Evolutionary conservation across 129 eudicot species (phyloP).

Genomic region (Escallonia herrerae): DNA sequence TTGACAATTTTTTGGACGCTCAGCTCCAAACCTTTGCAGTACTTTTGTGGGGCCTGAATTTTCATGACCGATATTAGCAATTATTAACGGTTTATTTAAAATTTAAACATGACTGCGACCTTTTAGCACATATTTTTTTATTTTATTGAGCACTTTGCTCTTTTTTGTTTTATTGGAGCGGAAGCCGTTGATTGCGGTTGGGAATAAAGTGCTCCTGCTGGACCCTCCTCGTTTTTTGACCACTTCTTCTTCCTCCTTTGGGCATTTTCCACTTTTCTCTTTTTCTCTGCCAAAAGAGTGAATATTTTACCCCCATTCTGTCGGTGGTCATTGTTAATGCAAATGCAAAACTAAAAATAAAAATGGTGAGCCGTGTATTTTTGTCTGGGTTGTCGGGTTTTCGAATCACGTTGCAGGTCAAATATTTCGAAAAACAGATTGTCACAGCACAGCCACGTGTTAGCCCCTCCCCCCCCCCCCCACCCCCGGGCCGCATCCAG

Average conservation of each 20-base stretch:
- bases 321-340: conserved; percentile 14
- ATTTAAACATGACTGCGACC: too few relatives aligned
- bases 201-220: conserved; percentile 22
- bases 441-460: too few relatives aligned
- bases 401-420: conserved; percentile 12
- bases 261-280: neutral
- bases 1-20: too few relatives aligned
- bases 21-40: too few relatives aligned
- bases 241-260: conserved; percentile 5
- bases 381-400: conserved; percentile 30
- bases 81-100: too few relatives aligned
- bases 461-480: too few relatives aligned
- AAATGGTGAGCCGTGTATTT: conserved; percentile 16
- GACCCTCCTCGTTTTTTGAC: conserved; percentile 16
- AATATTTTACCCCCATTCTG: neutral
- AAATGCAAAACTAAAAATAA: neutral
- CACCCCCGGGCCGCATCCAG: too few relatives aligned
- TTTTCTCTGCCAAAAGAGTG: neutral
- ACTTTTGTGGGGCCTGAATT: too few relatives aligned
- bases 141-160: neutral
- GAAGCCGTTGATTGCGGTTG: conserved; percentile 63
- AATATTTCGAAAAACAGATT: neutral
- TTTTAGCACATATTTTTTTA: too few relatives aligned
- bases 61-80: too few relatives aligned
- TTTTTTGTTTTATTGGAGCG: conserved; percentile 10